Percentiles rank a stretch among this genome's conserved stretches.
These are phyloP conservation scores for Globomyces sp. DNA, from an alignment of 371 early-diverging fungal genomes.

Conservation along the genomic window DNA sequence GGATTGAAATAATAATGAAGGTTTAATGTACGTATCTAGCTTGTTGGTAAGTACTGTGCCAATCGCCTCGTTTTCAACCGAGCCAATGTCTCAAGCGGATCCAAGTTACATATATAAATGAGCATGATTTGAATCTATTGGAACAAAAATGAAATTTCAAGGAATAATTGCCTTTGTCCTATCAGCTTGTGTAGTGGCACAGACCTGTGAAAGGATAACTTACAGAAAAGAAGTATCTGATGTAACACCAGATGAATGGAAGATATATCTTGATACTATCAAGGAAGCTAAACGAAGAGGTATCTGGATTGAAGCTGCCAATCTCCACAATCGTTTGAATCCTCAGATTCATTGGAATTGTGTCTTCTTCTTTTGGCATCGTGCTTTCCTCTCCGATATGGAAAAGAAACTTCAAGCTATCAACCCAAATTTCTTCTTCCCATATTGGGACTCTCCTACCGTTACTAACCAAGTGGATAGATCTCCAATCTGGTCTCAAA, in stretches of 20 bases:
- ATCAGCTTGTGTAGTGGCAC: conserved; percentile 32
- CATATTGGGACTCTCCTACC: conserved; percentile 51
- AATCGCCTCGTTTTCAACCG: no score
- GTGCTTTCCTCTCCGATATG: conserved; percentile 19
- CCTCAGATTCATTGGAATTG: conserved; percentile 21
- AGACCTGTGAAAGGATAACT: conserved; percentile 21
- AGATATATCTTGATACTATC: background rate
- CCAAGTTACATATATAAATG: no score
- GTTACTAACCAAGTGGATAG: conserved; percentile 34
- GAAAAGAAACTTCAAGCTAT: conserved; percentile 41
- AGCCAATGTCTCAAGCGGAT: no score
- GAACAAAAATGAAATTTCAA: conserved; percentile 30
- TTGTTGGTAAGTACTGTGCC: no score
- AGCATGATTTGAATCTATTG: no score
- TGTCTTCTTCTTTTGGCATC: conserved; percentile 30
- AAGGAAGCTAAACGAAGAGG: background rate
- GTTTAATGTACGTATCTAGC: no score
- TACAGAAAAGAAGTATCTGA: background rate
- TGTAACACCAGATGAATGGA: conserved; percentile 3
- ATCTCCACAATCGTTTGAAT: conserved; percentile 15
- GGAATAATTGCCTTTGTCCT: conserved; percentile 41
- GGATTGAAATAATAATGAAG: no score
- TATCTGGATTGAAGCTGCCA: conserved; percentile 34
- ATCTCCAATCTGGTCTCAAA: conserved; percentile 22
- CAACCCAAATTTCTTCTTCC: conserved; percentile 47